Evolutionary conservation across 2,329 filamentous ascomycete species (phyloP), one percentile per base, ranked within the genome.

Genomic region (Thielaviopsis ethacetica): DNA sequence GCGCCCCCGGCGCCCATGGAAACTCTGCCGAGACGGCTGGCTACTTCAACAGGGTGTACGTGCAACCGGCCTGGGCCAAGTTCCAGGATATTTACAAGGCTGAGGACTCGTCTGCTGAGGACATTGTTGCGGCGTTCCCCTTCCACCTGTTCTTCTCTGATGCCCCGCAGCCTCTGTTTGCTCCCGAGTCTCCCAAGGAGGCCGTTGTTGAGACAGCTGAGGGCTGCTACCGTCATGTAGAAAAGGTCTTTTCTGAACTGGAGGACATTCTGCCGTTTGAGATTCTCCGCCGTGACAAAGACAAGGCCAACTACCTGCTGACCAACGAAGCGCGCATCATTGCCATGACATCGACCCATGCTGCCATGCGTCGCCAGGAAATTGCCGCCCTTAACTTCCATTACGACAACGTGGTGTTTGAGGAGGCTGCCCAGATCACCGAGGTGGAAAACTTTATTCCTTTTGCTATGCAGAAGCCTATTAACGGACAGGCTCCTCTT

Each of bases 271-370:
- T 91, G 65, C 94, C 93, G 0, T 98, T 98, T 67, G 93, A 98
- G 72, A 91, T 98, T 56, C 73, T 98, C 59, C 83, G 90, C 56
- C 85, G 86, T 59, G 87, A 91, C 63, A 84, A 87, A 41, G 93
- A 98, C 69, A 96, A 94, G 73, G 86, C 91, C 56, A 97, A 97
- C 70, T 98, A 98, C 67, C 81, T 98, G 5, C 80, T 98, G 38
- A 86, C 90, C 5, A 96, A 90, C 66, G 91, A 97, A 71, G 94
- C 94, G n/a, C 85, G 93, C 41, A 93, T 98, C 63, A 85, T 98
- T 63, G 94, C 93, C 60, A 98, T 98, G 94, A 98, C 93, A 19
- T 94, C 91, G 3, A 98, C 94, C 0, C 93, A 98, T 70, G 94
- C 93, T 4, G 93, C 93, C 1, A 98, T 98, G 79, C 83, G 90